Conservation (phyloP, 225 moss, liverwort and hornwort species). For the Polytrichum formosum region DNA sequence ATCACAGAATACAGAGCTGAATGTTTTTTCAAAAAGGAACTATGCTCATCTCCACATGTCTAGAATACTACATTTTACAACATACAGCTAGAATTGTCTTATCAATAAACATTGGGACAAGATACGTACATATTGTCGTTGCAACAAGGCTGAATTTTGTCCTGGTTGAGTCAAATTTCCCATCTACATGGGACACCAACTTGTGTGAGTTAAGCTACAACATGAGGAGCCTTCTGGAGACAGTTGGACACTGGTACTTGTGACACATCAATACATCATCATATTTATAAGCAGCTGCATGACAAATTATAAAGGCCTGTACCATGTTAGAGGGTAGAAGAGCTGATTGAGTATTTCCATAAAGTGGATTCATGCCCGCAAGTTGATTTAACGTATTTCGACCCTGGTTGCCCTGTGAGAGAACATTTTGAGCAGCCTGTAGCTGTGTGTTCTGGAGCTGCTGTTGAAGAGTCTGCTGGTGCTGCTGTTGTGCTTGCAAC, state of each 20-base stretch:
- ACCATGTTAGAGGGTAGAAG: conserved; percentile 55
- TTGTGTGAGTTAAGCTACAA: conserved; percentile 8
- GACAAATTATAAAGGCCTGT: conserved; percentile 1
- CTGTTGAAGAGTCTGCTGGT: conserved; percentile 74
- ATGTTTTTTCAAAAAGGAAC: too few relatives aligned
- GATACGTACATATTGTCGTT: conserved; percentile 62
- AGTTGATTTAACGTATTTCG: conserved; percentile 77
- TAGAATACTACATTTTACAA: too few relatives aligned
- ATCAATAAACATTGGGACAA: background rate
- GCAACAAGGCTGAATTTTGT: conserved; percentile 56
- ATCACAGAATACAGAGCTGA: too few relatives aligned
- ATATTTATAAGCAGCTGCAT: background rate
- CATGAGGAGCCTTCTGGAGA: too few relatives aligned
- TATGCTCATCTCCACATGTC: too few relatives aligned
- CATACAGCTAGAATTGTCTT: too few relatives aligned
- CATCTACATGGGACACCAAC: conserved; percentile 31
- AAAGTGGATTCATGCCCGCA: conserved; percentile 39
- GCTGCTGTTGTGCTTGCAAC: conserved; percentile 69
- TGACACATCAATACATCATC: too few relatives aligned
- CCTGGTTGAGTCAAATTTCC: conserved; percentile 58
- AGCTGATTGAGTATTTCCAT: conserved; percentile 55
- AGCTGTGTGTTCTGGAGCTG: conserved; percentile 77
- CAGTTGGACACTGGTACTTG: too few relatives aligned
- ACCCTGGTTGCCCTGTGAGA: conserved; percentile 66
- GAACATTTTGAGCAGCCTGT: conserved; percentile 55